Evolutionary conservation across 768 basidiomycete genomes (phyloP), one percentile per base, ranked within the genome.

Genomic region (Tephrocybe sp.): DNA sequence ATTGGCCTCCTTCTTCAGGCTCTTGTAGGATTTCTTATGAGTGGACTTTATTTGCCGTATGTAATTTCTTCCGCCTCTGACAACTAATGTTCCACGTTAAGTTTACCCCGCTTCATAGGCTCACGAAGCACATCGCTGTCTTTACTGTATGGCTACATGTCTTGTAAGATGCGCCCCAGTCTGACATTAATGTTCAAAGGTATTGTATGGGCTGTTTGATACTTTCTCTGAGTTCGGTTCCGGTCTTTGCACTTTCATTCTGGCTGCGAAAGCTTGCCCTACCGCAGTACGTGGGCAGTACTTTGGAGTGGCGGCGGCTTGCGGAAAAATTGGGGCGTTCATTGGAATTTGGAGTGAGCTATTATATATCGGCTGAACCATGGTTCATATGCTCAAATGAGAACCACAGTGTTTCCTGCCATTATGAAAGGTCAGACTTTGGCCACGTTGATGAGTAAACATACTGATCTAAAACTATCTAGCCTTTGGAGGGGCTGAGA

Each of bases 181-280:
- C 7, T 9, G n/a, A 11, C 18, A 13, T 9, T n/a, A 45, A 12
- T 31, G 22, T 22, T 49, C n/a, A n/a, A n/a, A 83, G 80, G 80
- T 92, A 25, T 70, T 96, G 8, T 95, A 96, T 60, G 94, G 93
- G 9, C 80, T 96, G 36, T 96, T 96, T 79, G 62, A 92, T 55
- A 82, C 80, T 59, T 85, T 92, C 46, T 92, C 92, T 37, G 92
- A 95, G 69, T 70, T 92, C 22, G 91, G 86, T n/a, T 88, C 92
- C 4, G 92, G 92, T 22, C 92, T 94, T 67, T 86, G 83, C 57
- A 73, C 91, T 31, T 91, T 90, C 54, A 73, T 97, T 12, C 76
- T 96, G 51, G 92, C 92, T 2, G 74, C 83, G 43, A 96, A 97
- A 71, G 77, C 78, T 2, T 83, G 85, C 53, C 89, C 92, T 0